phyloP scores from a whole-genome alignment of 352 stramenopile species.

The Albugo laibachii region DNA sequence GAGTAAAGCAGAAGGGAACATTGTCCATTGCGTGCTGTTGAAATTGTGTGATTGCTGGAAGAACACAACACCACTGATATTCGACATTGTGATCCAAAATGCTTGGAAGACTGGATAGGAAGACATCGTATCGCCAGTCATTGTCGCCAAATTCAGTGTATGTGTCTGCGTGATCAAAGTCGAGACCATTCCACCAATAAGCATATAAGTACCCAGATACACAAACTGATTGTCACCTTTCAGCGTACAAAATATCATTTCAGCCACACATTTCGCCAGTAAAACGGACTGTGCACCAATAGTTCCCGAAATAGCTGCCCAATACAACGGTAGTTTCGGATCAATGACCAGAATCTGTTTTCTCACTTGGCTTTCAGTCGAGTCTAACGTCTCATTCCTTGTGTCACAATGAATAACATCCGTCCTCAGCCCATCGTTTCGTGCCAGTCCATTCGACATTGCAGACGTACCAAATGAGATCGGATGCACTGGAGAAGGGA shows the following conservation, averaged over 20 bases:
- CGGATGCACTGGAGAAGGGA: slow-evolving; percentile 23
- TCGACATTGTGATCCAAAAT: slow-evolving; percentile 79
- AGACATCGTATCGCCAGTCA: slow-evolving; percentile 71
- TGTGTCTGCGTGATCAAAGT: slow-evolving; percentile 72
- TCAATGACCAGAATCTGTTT: slow-evolving; percentile 76
- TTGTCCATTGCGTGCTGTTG: slow-evolving; percentile 58
- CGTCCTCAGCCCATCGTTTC: slow-evolving; percentile 33
- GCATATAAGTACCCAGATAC: slow-evolving; percentile 71
- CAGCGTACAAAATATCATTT: slow-evolving; percentile 70
- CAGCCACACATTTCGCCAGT: slow-evolving; percentile 65
- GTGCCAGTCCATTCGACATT: slow-evolving; percentile 17
- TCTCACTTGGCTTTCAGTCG: slow-evolving; percentile 33
- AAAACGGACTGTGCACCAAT: slow-evolving; percentile 68
- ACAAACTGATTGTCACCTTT: slow-evolving; percentile 69
- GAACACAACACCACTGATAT: slow-evolving; percentile 74
- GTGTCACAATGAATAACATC: slow-evolving; percentile 29
- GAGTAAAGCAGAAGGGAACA: slow-evolving; percentile 51
- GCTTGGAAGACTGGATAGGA: slow-evolving; percentile 73
- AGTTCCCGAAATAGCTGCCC: slow-evolving; percentile 66
- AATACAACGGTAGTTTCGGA: slow-evolving; percentile 72
- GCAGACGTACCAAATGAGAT: slow-evolving; percentile 32
- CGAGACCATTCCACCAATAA: slow-evolving; percentile 45
- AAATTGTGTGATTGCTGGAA: slow-evolving; percentile 76
- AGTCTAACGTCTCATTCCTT: slow-evolving; percentile 19
- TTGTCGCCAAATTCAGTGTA: slow-evolving; percentile 71